Evolutionary conservation across 106 monocot species (phyloP).

Genomic region (Apostasia ramifera): DNA sequence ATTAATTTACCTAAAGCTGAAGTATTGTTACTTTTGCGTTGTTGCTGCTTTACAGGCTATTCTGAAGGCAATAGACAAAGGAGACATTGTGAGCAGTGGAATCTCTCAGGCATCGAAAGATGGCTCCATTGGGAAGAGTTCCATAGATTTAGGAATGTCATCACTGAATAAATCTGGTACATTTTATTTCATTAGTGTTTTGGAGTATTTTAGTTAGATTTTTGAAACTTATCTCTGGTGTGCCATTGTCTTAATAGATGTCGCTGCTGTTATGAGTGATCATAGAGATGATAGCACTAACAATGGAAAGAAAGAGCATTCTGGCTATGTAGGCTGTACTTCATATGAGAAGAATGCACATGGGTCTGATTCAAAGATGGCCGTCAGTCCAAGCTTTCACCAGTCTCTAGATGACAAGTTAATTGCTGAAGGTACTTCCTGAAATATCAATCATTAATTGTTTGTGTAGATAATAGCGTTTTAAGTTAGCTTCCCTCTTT

Average conservation of each 20-base stretch:
- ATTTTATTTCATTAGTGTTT: neutral
- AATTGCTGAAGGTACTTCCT: conserved; percentile 23
- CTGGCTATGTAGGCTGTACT: conserved; percentile 8
- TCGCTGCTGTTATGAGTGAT: conserved; percentile 26
- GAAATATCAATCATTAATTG: neutral
- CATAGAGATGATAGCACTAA: conserved; percentile 21
- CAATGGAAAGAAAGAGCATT: conserved; percentile 17
- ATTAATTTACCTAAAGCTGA: neutral
- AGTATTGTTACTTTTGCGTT: neutral
- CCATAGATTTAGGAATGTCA: conserved; percentile 19
- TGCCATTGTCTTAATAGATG: conserved; percentile 22
- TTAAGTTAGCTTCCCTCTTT: too few species aligned
- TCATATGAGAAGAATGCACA: conserved; percentile 7
- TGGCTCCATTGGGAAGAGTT: conserved; percentile 41
- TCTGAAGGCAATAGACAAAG: conserved; percentile 90
- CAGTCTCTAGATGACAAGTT: conserved; percentile 17
- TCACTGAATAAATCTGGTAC: conserved; percentile 39
- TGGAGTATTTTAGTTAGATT: neutral
- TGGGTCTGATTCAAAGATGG: conserved; percentile 7
- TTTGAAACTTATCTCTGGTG: neutral
- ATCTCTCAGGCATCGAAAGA: conserved; percentile 67
- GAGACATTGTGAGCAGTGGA: conserved; percentile 74
- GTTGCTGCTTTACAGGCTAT: conserved; percentile 36
- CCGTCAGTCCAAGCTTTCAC: conserved; percentile 10
- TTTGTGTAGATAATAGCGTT: neutral